These are phyloP conservation scores for Thecaphora thlaspeos DNA, from an alignment of 1,284 basidiomycete species.

Conservation along the genomic window DNA sequence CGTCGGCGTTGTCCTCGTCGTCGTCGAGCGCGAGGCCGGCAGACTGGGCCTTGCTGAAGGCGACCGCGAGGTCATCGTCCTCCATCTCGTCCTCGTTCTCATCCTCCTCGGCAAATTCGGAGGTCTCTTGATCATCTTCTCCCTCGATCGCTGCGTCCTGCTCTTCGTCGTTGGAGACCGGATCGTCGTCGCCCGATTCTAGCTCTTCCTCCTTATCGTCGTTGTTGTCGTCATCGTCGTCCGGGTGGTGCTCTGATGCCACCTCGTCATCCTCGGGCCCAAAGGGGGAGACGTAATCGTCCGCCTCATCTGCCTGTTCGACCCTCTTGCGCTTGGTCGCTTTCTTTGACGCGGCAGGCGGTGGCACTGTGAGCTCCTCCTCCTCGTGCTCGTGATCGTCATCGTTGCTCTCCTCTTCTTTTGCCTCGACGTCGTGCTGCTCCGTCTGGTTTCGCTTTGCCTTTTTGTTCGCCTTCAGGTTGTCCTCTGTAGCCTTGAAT, in stretches of 20 bases:
- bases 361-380: neutral
- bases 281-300: conserved; percentile 1
- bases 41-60: conserved; percentile 33
- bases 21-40: conserved; percentile 1
- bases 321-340: conserved; percentile 10
- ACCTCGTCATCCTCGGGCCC: conserved; percentile 8
- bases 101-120: conserved; percentile 7
- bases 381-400: conserved; percentile 11
- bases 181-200: conserved; percentile 10
- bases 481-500: conserved; percentile 23
- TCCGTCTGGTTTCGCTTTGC: conserved; percentile 18
- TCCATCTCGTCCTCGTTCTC: conserved; percentile 20
- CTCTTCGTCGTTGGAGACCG: conserved; percentile 16
- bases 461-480: conserved; percentile 10
- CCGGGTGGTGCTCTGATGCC: no score
- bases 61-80: conserved; percentile 29
- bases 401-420: conserved; percentile 5
- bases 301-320: neutral
- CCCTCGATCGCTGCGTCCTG: conserved; percentile 13
- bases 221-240: conserved; percentile 12
- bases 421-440: neutral
- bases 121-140: conserved; percentile 29
- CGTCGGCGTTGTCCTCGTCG: conserved; percentile 6
- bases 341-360: conserved; percentile 19
- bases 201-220: conserved; percentile 8